phyloP scores from a whole-genome alignment of 257 asterid species.

The Solanum chiquidenum region DNA sequence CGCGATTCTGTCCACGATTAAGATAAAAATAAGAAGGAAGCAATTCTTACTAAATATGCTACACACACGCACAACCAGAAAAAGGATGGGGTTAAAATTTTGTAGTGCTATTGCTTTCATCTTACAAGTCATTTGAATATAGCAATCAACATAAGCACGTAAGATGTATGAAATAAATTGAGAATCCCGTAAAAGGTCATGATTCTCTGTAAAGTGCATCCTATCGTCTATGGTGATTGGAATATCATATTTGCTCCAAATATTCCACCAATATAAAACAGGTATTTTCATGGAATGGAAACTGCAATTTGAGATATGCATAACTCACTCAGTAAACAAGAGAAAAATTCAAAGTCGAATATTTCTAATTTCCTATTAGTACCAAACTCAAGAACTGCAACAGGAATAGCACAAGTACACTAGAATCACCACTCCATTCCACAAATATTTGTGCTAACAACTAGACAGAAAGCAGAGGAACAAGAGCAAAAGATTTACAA shows the following conservation, averaged over 20 bases:
- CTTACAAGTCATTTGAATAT: background rate
- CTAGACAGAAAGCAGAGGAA: background rate
- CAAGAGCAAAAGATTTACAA: constrained; percentile 4
- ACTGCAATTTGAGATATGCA: background rate
- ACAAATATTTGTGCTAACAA: background rate
- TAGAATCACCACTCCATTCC: background rate
- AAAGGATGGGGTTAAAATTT: background rate
- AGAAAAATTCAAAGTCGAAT: background rate
- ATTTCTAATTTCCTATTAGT: background rate
- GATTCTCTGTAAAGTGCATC: background rate
- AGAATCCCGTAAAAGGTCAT: background rate
- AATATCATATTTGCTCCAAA: background rate
- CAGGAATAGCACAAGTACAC: background rate
- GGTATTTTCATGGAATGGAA: background rate
- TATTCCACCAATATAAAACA: background rate
- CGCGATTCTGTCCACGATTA: constrained; percentile 59
- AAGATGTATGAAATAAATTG: background rate
- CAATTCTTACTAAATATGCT: background rate
- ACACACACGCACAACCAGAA: background rate
- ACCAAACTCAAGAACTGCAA: background rate
- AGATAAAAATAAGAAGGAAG: background rate
- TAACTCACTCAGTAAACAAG: background rate
- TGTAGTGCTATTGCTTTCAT: background rate
- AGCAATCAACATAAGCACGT: background rate
- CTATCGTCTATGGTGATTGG: background rate